A percentile compares a stretch with the other conserved stretches of the same genome.
Evolutionary conservation across 495 filamentous ascomycete genomes (phyloP).

Genomic region (Schizothecium vesticola): DNA sequence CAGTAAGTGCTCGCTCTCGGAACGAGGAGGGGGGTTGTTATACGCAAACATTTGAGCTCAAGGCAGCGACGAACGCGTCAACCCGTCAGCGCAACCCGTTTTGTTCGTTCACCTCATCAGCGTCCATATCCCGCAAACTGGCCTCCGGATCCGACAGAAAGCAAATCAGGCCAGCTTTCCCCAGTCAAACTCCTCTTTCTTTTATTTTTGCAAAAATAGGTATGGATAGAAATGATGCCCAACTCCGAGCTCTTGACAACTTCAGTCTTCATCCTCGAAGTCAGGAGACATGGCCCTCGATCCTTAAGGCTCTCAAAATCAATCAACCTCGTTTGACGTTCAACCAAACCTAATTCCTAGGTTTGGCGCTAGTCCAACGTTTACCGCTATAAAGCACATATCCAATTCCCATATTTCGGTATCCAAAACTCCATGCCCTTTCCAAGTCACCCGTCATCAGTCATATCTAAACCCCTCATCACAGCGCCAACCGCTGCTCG

Average conservation of each 20-base stretch:
- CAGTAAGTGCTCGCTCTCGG: not conserved
- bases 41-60: not conserved
- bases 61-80: not conserved
- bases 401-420: not conserved
- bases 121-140: too few relatives aligned
- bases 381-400: not conserved
- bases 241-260: not conserved
- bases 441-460: not conserved
- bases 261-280: not conserved
- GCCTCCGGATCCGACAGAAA: too few relatives aligned
- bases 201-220: not conserved
- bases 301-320: too few relatives aligned
- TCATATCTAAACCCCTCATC: conserved; percentile 4
- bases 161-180: too few relatives aligned
- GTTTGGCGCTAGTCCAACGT: not conserved
- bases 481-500: conserved; percentile 30
- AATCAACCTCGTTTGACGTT: too few relatives aligned
- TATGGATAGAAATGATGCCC: not conserved
- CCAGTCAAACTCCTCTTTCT: not conserved
- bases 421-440: not conserved
- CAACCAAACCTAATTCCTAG: not conserved
- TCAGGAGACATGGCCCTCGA: not conserved
- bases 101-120: not conserved
- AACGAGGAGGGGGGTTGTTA: not conserved
- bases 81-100: not conserved